Percentiles rank a stretch among this genome's conserved stretches.
Conservation (phyloP, 1,284 basidiomycete genomes). For the Golubevia sp. region DNA sequence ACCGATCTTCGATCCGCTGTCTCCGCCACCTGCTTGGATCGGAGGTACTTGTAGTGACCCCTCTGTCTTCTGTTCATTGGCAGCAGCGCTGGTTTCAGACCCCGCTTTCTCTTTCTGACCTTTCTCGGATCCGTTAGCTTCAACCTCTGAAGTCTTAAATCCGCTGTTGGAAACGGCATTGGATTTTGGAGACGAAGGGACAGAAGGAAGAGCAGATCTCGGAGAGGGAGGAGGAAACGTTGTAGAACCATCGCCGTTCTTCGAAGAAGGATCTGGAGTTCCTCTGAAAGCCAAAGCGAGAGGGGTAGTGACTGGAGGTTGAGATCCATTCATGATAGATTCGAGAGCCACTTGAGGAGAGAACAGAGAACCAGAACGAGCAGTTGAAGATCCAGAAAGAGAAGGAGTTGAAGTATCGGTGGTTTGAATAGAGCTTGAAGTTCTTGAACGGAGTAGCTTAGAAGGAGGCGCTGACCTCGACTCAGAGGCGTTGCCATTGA, state of each 20-base stretch:
- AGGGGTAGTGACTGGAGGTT: conserved; percentile 34
- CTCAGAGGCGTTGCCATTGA: too few relatives aligned
- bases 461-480: too few relatives aligned
- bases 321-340: conserved; percentile 21
- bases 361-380: conserved; percentile 30
- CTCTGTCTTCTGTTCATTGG: not conserved
- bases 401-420: too few relatives aligned
- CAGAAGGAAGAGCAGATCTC: too few relatives aligned
- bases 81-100: too few relatives aligned
- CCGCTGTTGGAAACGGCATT: too few relatives aligned
- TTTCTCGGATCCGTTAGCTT: not conserved
- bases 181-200: not conserved
- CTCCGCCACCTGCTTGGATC: not conserved
- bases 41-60: not conserved
- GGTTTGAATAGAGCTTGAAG: not conserved
- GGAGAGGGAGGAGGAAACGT: not conserved
- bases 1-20: not conserved
- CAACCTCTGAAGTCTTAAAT: not conserved
- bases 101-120: not conserved
- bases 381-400: too few relatives aligned
- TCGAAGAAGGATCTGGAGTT: too few relatives aligned
- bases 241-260: not conserved
- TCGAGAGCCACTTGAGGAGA: conserved; percentile 43
- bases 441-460: not conserved
- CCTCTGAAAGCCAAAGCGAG: conserved; percentile 6